These are phyloP conservation scores for Fusarium sp. DNA, from an alignment of 2,329 filamentous ascomycete genomes.

Conservation along the genomic window DNA sequence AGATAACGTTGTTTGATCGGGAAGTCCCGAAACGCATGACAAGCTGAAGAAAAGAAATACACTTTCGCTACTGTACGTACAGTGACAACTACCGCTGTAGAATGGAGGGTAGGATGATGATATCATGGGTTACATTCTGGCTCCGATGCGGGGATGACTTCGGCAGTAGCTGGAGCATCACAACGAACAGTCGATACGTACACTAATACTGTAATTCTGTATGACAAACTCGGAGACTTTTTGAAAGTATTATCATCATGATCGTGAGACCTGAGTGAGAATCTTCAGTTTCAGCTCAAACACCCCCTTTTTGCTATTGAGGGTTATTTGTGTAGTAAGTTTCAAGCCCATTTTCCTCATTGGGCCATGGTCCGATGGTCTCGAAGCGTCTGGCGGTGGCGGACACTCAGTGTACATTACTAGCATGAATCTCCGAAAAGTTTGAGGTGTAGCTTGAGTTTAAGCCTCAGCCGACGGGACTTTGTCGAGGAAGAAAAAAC, in stretches of 20 bases:
- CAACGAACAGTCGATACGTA: neutral
- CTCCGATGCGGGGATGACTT: constrained; percentile 28
- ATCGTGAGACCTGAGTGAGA: constrained; percentile 2
- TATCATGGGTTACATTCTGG: constrained; percentile 41
- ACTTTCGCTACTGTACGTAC: neutral
- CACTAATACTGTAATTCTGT: neutral
- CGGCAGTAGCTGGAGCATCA: constrained; percentile 2
- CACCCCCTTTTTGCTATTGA: neutral
- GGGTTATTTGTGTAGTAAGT: neutral
- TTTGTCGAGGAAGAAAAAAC: neutral
- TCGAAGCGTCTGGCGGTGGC: constrained; percentile 38
- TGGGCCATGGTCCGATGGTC: constrained; percentile 12
- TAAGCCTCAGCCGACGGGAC: constrained; percentile 1
- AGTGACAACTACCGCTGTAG: neutral
- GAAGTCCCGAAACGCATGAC: constrained; percentile 38
- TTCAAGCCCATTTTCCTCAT: constrained; percentile 13
- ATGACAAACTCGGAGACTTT: constrained; percentile 14
- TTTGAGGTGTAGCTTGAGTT: constrained; percentile 7
- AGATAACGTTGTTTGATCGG: constrained; percentile 28
- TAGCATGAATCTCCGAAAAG: neutral
- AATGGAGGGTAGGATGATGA: constrained; percentile 43
- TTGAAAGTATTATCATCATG: constrained; percentile 2
- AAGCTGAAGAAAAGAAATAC: constrained; percentile 8
- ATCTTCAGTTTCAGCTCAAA: neutral
- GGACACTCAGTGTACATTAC: neutral